Base-by-base conservation (phyloP, 306 rosid species). In the Inga oerstediana region DNA sequence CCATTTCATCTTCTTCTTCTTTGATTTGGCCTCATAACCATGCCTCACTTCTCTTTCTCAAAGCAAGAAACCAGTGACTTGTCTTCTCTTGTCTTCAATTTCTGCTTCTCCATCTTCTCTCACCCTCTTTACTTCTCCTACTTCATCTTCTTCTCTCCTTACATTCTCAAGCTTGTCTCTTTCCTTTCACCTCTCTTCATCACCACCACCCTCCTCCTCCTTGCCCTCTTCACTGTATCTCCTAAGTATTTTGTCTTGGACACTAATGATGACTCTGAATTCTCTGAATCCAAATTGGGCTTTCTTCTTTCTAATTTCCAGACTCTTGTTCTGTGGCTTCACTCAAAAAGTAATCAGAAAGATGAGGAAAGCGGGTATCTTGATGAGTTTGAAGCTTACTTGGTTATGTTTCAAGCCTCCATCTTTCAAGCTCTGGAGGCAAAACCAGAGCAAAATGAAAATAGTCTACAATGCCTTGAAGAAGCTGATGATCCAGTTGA, bases 101-200 rank as follows among this genome's bases (percentile, higher is more conserved):
- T 86, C 1, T 92, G 90, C 56, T 92, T 86, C 92, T 89, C 88
- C 88, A 71, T 89, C 46, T 64, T 89, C 59, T 96, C 98, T 19
- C 97, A 96, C 87, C 99, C 99, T 79, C 86, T 96, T 4, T 96
- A 96, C 91, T 87, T 92, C 43, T 96, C 89, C 19, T 96, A 96
- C 89, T 87, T 96, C 84, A 72, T 96, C 75, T 93, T 96, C 88
- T 96, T 96, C 85, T 92, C 92, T 44, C 98, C 98, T 0, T 92
- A 94, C 79, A 78, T 96, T 70, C 71, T 92, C 88, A 96, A 77
- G 88, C 82, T 96, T 20, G 65, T 96, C 35, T 93, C 95, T 79
- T 96, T 93, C 77, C 95, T 96, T 68, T 93, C 93, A 45, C 99
- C 99, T 85, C 91, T 96, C 81, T 88, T 92, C 84, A 82, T 92